Evolutionary conservation across 768 basidiomycete species (phyloP).

Genomic region (Suillus subluteus): DNA sequence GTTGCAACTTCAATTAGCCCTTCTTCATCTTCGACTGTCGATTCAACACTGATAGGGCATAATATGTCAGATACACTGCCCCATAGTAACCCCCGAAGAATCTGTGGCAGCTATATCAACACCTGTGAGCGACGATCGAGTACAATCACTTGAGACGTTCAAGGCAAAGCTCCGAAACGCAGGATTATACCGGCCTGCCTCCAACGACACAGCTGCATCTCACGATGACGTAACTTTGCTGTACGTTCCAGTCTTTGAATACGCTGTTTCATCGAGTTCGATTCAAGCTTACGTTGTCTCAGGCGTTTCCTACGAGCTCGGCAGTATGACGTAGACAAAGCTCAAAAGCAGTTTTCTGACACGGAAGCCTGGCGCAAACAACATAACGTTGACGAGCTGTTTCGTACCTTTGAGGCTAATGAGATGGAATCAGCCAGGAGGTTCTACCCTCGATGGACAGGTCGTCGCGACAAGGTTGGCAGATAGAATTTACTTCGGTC

Average conservation of each 20-base stretch:
- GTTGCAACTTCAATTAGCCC: background rate
- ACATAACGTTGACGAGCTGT: conserved; percentile 65
- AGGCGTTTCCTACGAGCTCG: conserved; percentile 88
- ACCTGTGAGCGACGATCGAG: background rate
- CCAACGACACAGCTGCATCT: conserved; percentile 42
- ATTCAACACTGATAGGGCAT: background rate
- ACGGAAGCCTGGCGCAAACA: conserved; percentile 70
- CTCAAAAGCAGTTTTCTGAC: conserved; percentile 70
- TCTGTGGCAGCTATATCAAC: background rate
- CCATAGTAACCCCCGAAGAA: background rate
- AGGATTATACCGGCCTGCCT: conserved; percentile 51
- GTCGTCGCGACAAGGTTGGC: conserved; percentile 70
- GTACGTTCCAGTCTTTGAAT: conserved; percentile 41
- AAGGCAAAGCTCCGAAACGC: conserved; percentile 52
- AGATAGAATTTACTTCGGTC: background rate
- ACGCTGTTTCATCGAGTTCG: conserved; percentile 4
- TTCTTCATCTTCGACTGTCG: background rate
- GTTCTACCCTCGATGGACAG: conserved; percentile 85
- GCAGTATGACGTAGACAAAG: conserved; percentile 61
- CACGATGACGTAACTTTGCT: conserved; percentile 71
- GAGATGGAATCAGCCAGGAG: conserved; percentile 63
- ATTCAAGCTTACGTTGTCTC: conserved; percentile 12
- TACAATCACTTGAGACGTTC: conserved; percentile 46
- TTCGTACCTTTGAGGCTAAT: conserved; percentile 54
- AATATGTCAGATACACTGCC: background rate